Base-by-base conservation (phyloP, 345 rosid genomes). In the Abelmoschus esculentus region DNA sequence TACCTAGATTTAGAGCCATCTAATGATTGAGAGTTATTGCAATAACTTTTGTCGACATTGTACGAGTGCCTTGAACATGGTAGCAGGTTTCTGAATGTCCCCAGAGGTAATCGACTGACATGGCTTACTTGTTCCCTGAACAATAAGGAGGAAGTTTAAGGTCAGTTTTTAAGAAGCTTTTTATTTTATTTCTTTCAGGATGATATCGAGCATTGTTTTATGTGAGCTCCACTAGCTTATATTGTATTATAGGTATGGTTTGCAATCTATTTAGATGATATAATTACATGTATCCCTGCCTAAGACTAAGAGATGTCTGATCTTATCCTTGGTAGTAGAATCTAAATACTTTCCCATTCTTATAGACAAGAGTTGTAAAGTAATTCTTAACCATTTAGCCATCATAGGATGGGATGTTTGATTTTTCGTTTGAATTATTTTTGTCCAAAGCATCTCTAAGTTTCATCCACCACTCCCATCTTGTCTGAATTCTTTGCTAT, bases 231-330 rank as follows among this genome's bases (percentile, higher is more conserved):
- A 69, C 22, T 36, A 22, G 29, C 36, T 36, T 5, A 22, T 54
- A 13, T 69, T 69, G 63, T 69, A 54, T 18, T 40, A 67, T 67
- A 52, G 71, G 13, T 34, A 3, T 56, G 34, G 36, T 38, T 55
- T 17, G 22, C 72, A 22, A 38, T 5, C 61, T n/a, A 38, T 50
- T 69, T 11, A 3, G 38, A 54, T 69, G 34, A 7, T 55, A 36
- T 54, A 69, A 31, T 54, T 18, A 40, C 19, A 17, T 38, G 66
- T 3, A 36, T 6, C 29, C 7, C 18, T 22, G 26, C 26, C 26
- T 22, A 22, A 22, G 12, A 7, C 40, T 6, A 8, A 32, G 10
- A 34, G 47, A 36, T 40, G 10, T 22, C 28, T 53, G 10, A 36
- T 55, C 5, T 69, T 54, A 10, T 29, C 6, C 26, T 62, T 56